Conservation (phyloP, 352 stramenopile species). For the Phytophthora constricta region DNA sequence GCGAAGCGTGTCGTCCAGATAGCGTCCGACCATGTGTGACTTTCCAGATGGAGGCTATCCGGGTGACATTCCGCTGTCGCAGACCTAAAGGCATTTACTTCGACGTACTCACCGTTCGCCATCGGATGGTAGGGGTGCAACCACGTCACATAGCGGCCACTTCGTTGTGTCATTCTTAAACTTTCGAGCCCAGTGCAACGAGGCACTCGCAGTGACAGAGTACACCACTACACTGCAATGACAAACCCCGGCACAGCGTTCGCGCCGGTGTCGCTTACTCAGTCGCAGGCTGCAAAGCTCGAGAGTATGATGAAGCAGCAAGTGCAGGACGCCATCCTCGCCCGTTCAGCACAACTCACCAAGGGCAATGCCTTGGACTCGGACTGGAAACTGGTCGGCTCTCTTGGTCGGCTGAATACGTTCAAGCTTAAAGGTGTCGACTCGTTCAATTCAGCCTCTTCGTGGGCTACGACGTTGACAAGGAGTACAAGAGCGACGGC, state of each 20-base stretch:
- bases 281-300: slow-evolving; percentile 29
- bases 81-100: slow-evolving; percentile 6
- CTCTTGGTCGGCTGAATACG: slow-evolving; percentile 46
- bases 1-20: not conserved
- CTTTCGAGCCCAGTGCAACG: slow-evolving; percentile 20
- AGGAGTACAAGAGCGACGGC: slow-evolving; percentile 16
- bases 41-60: slow-evolving; percentile 6
- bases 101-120: slow-evolving; percentile 6
- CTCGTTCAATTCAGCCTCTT: slow-evolving; percentile 30
- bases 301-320: slow-evolving; percentile 53
- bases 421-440: slow-evolving; percentile 48
- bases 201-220: slow-evolving; percentile 1
- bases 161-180: slow-evolving; percentile 27
- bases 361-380: slow-evolving; percentile 39
- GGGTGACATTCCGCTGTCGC: slow-evolving; percentile 24
- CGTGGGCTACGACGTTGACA: slow-evolving; percentile 31
- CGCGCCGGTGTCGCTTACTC: slow-evolving; percentile 38
- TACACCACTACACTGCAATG: slow-evolving; percentile 8
- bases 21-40: slow-evolving; percentile 19
- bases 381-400: slow-evolving; percentile 47
- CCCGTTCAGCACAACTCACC: slow-evolving; percentile 24
- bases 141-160: not conserved
- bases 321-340: slow-evolving; percentile 50
- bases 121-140: not conserved
- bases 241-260: slow-evolving; percentile 20